These are phyloP conservation scores for Malus asiatica DNA, from an alignment of 306 rosid species.

Conservation along the genomic window DNA sequence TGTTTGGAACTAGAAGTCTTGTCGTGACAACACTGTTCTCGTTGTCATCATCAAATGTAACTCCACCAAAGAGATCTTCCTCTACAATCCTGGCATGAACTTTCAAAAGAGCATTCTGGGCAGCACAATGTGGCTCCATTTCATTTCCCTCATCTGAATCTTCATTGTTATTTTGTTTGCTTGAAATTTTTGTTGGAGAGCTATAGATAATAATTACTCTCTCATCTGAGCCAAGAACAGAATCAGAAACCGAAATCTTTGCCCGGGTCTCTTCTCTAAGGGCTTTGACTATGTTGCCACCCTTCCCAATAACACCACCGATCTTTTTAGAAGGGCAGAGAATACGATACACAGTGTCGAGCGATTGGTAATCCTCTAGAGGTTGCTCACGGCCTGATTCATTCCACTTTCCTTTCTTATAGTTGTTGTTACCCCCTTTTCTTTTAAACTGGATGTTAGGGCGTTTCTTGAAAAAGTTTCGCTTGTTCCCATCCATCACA, in stretches of 20 bases:
- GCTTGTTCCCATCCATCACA: slow-evolving; percentile 25
- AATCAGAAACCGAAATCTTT: slow-evolving; percentile 30
- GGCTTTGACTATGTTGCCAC: slow-evolving; percentile 23
- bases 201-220: slow-evolving; percentile 27
- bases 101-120: slow-evolving; percentile 31
- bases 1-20: slow-evolving; percentile 26
- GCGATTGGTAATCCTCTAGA: slow-evolving; percentile 12
- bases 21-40: slow-evolving; percentile 15
- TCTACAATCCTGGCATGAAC: slow-evolving; percentile 27
- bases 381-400: slow-evolving; percentile 1
- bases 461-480: slow-evolving; percentile 8
- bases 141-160: slow-evolving; percentile 7
- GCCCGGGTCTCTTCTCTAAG: slow-evolving; percentile 28
- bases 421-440: slow-evolving; percentile 7
- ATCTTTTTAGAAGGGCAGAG: slow-evolving; percentile 30
- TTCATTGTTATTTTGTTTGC: slow-evolving; percentile 6
- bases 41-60: slow-evolving; percentile 23
- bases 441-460: slow-evolving; percentile 18
- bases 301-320: slow-evolving; percentile 34
- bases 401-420: slow-evolving; percentile 16
- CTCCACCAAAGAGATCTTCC: slow-evolving; percentile 26
- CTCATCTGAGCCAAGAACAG: slow-evolving; percentile 30
- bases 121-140: slow-evolving; percentile 26
- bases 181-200: slow-evolving; percentile 11
- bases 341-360: slow-evolving; percentile 25